Evolutionary conservation across 768 basidiomycete species (phyloP).

Genomic region (Suillus tomentosus): DNA sequence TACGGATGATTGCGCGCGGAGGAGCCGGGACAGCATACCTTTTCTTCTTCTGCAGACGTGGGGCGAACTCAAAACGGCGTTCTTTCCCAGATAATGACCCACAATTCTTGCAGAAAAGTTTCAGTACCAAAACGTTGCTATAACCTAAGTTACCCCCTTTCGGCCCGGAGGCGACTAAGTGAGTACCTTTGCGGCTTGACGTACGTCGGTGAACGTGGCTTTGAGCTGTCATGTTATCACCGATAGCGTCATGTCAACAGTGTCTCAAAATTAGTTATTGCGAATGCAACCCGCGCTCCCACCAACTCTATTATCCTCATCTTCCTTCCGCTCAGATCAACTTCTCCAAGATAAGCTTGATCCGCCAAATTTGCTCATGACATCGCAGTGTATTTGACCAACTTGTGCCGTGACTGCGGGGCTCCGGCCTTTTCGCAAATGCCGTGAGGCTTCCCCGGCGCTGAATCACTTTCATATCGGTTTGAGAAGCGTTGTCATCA

Average conservation of each 20-base stretch:
- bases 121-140: constrained; percentile 18
- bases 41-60: constrained; percentile 16
- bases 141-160: constrained; percentile 12
- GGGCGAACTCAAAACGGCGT: constrained; percentile 33
- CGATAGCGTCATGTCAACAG: constrained; percentile 11
- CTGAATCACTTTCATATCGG: background rate
- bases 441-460: background rate
- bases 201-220: constrained; percentile 9
- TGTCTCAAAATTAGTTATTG: constrained; percentile 4
- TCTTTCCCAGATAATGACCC: constrained; percentile 30
- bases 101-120: constrained; percentile 22
- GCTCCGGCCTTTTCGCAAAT: background rate
- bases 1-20: constrained; percentile 14
- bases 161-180: constrained; percentile 9
- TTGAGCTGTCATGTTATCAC: constrained; percentile 11
- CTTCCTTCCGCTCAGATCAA: constrained; percentile 18
- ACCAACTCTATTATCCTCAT: constrained; percentile 17
- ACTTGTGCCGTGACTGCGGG: background rate
- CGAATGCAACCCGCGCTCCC: constrained; percentile 2
- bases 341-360: constrained; percentile 19
- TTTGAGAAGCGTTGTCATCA: background rate
- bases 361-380: constrained; percentile 7
- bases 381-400: background rate
- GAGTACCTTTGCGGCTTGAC: constrained; percentile 8
- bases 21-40: constrained; percentile 1